Evolutionary conservation across 345 rosid species (phyloP).

Genomic region (Trapa bicornis): DNA sequence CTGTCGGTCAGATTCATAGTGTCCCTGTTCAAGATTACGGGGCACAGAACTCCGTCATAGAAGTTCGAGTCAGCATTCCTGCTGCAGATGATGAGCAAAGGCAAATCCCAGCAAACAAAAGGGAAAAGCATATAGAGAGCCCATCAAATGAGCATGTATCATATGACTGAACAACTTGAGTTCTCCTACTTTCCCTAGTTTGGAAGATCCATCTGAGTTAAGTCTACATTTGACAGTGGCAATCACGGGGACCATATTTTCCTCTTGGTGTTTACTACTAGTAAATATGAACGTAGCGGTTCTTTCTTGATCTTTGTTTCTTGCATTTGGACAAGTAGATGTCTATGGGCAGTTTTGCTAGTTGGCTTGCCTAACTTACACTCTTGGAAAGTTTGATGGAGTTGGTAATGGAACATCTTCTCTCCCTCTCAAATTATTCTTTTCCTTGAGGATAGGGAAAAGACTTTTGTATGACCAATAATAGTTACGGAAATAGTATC

Average conservation of each 20-base stretch:
- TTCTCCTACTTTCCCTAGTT: neutral
- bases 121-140: constrained; percentile 37
- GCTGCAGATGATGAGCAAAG: constrained; percentile 17
- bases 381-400: neutral
- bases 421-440: neutral
- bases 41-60: constrained; percentile 18
- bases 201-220: neutral
- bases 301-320: neutral
- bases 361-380: neutral
- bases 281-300: neutral
- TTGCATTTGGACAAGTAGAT: neutral
- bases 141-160: constrained; percentile 30
- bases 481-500: no score
- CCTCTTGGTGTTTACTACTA: neutral
- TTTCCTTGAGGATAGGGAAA: neutral
- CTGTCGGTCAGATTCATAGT: constrained; percentile 11
- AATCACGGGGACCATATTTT: neutral
- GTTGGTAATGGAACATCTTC: neutral
- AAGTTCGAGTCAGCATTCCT: constrained; percentile 14
- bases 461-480: no score
- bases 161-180: neutral
- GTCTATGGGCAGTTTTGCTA: neutral
- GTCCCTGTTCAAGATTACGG: constrained; percentile 21
- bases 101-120: constrained; percentile 17
- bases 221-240: neutral